Percentiles rank a stretch among this genome's conserved stretches.
Evolutionary conservation across 768 basidiomycete genomes (phyloP).

Genomic region (Lactarius sp.): DNA sequence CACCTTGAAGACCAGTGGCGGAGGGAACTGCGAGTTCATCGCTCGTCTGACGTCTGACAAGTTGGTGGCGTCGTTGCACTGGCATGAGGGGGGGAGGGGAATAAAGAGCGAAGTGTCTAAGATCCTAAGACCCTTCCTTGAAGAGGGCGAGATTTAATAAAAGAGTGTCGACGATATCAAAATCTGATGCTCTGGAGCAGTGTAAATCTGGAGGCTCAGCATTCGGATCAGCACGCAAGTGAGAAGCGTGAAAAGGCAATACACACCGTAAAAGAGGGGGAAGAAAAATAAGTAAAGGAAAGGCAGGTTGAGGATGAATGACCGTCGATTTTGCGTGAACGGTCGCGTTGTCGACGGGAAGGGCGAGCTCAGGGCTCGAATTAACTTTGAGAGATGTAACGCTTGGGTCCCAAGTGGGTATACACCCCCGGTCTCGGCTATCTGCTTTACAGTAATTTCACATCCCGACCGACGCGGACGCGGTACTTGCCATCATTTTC

Average conservation of each 20-base stretch:
- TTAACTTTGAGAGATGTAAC: background rate
- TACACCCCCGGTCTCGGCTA: no score
- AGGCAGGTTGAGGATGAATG: background rate
- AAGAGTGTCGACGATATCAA: constrained; percentile 10
- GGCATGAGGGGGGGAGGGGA: constrained; percentile 14
- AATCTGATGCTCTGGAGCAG: background rate
- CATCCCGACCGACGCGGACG: background rate
- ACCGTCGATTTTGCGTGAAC: background rate
- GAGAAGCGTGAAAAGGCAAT: background rate
- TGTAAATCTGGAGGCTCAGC: background rate
- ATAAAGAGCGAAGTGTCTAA: constrained; percentile 10
- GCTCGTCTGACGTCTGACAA: constrained; percentile 6
- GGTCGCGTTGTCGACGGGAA: constrained; percentile 4
- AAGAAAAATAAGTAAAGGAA: background rate
- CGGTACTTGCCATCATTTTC: background rate
- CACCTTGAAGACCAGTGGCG: constrained; percentile 5
- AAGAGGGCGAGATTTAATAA: background rate
- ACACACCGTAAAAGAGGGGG: constrained; percentile 1
- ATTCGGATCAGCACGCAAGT: background rate
- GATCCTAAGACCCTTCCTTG: background rate
- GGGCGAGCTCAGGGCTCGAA: background rate
- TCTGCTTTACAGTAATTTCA: no score
- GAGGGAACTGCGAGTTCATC: background rate
- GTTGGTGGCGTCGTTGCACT: background rate
- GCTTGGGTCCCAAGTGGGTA: no score